A percentile compares a stretch with the other conserved stretches of the same genome.
Evolutionary conservation across 495 filamentous ascomycete species (phyloP).

Genomic region (Penicillium mononematosum): DNA sequence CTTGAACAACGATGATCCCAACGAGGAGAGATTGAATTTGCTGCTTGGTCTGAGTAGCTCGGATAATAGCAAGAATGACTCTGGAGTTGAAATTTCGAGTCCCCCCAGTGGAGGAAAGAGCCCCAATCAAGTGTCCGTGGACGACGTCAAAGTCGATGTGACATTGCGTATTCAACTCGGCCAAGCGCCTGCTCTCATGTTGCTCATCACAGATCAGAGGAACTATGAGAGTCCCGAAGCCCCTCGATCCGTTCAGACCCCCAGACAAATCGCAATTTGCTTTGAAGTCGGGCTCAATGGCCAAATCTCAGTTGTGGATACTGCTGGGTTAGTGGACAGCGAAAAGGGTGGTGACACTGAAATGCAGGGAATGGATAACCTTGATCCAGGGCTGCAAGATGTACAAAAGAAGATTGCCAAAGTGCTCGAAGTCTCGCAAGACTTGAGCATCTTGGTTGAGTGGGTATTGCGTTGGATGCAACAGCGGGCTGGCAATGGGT

Average conservation of each 20-base stretch:
- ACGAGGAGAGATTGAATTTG: slow-evolving; percentile 35
- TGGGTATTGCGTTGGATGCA: slow-evolving; percentile 44
- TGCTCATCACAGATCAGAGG: slow-evolving; percentile 39
- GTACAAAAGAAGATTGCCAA: slow-evolving; percentile 38
- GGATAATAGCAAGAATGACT: not conserved
- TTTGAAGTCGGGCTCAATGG: slow-evolving; percentile 66
- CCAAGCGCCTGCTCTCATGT: slow-evolving; percentile 44
- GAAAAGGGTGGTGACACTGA: slow-evolving; percentile 23
- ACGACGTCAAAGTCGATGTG: slow-evolving; percentile 44
- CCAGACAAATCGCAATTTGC: slow-evolving; percentile 35
- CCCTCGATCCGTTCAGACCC: not conserved
- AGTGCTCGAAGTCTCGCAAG: slow-evolving; percentile 47
- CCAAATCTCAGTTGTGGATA: slow-evolving; percentile 47
- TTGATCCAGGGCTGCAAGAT: slow-evolving; percentile 34
- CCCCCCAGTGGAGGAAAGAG: slow-evolving; percentile 2
- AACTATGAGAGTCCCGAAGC: slow-evolving; percentile 12
- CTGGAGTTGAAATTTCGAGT: not conserved
- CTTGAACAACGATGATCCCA: slow-evolving; percentile 44
- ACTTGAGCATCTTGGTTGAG: slow-evolving; percentile 61
- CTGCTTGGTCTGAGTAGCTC: slow-evolving; percentile 25
- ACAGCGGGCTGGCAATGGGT: slow-evolving; percentile 27
- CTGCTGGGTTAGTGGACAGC: slow-evolving; percentile 31
- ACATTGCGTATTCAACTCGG: slow-evolving; percentile 47
- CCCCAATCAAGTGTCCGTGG: slow-evolving; percentile 2
- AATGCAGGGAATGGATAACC: slow-evolving; percentile 24